A percentile compares a stretch with the other conserved stretches of the same genome.
These are phyloP conservation scores for Yamadazyma triangularis DNA, from an alignment of 1,139 yeast genomes.

Conservation along the genomic window DNA sequence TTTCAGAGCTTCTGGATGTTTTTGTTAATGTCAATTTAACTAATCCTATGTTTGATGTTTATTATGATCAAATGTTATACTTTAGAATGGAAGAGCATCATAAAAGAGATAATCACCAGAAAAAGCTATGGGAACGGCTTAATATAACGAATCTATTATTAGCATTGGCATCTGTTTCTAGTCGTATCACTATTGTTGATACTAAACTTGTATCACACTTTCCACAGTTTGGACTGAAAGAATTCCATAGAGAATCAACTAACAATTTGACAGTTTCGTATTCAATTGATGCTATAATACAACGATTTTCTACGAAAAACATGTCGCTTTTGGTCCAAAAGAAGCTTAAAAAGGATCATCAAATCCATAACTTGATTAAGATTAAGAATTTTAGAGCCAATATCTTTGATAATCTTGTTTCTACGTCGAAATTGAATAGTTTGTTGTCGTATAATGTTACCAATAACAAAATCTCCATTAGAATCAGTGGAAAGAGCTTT, in stretches of 20 bases:
- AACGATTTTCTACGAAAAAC: slow-evolving; percentile 25
- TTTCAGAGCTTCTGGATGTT: slow-evolving; percentile 13
- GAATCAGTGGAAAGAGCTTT: slow-evolving; percentile 24
- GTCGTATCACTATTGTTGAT: slow-evolving; percentile 31
- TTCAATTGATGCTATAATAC: slow-evolving; percentile 22
- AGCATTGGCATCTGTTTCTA: slow-evolving; percentile 17
- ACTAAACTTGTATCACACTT: slow-evolving; percentile 25
- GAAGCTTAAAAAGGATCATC: slow-evolving; percentile 5
- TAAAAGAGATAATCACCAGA: too few relatives aligned
- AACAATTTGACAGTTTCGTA: slow-evolving; percentile 24
- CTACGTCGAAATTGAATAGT: slow-evolving; percentile 25
- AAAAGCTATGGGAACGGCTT: too few relatives aligned
- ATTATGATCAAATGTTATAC: slow-evolving; percentile 30
- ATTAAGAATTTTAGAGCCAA: slow-evolving; percentile 28
- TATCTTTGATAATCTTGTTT: slow-evolving; percentile 29
- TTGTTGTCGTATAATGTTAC: slow-evolving; percentile 24
- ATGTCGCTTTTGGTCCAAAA: slow-evolving; percentile 7
- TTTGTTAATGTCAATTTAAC: slow-evolving; percentile 19
- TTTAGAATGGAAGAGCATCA: slow-evolving; percentile 5
- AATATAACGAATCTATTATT: slow-evolving; percentile 8
- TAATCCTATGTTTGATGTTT: slow-evolving; percentile 33
- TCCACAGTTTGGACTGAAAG: slow-evolving; percentile 22
- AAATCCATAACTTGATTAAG: slow-evolving; percentile 22
- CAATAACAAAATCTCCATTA: slow-evolving; percentile 18
- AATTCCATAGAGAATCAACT: slow-evolving; percentile 26